Evolutionary conservation across 2,329 filamentous ascomycete species (phyloP).

Genomic region (Trichoderma endophyticum): DNA sequence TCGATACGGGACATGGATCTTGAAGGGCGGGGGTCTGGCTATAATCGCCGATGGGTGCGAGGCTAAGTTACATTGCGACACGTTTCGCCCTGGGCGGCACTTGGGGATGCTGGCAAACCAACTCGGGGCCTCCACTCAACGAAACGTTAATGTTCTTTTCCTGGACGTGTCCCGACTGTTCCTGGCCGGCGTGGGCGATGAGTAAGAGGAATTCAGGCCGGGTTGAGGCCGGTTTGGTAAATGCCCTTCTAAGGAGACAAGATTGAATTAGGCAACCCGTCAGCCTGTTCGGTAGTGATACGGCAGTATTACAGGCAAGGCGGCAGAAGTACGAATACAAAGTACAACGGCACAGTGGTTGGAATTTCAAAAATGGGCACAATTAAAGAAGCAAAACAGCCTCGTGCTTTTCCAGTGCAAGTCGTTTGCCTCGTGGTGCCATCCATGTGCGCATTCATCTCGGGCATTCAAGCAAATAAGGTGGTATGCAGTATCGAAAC

Average conservation of each 20-base stretch:
- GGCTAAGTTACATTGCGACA: constrained; percentile 17
- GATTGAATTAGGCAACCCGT: background rate
- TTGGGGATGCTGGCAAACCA: background rate
- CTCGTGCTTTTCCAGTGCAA: background rate
- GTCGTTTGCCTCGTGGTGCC: background rate
- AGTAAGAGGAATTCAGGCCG: background rate
- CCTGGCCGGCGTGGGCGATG: background rate
- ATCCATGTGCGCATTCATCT: background rate
- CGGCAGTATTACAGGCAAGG: background rate
- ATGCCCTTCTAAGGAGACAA: background rate
- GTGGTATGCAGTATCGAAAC: background rate
- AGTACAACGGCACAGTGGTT: background rate
- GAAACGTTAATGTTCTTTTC: background rate
- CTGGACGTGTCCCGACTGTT: background rate
- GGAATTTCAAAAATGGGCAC: background rate
- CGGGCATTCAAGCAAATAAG: background rate
- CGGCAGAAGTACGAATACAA: background rate
- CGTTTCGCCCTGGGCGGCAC: constrained; percentile 19
- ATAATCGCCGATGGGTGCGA: constrained; percentile 18
- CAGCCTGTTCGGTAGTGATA: background rate
- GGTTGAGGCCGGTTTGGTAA: background rate
- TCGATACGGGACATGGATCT: constrained; percentile 3
- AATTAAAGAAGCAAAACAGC: background rate
- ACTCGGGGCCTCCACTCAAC: background rate
- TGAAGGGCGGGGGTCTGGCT: constrained; percentile 8